Evolutionary conservation across 108 stramenopile genomes (phyloP), one percentile per base, ranked within the genome.

Genomic region (Conticribra guillardii): DNA sequence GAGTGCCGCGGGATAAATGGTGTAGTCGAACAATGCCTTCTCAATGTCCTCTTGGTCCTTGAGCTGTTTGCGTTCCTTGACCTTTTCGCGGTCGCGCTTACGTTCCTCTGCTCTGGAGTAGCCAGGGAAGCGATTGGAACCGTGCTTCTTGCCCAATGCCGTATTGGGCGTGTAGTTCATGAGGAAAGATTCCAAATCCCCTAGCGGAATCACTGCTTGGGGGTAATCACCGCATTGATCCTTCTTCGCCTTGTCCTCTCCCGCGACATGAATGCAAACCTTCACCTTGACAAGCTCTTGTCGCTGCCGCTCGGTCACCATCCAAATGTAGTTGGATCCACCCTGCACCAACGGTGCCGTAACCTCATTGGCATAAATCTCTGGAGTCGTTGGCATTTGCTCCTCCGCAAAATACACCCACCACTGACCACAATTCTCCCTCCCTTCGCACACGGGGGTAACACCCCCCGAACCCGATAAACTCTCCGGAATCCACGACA

Each of bases 101-200:
- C 88, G 84, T 55, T 94, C 85, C 34, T 88, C 68, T 47, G 82
- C 84, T 17, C 83, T 59, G 2, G 88, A 88, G 61, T 94, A 94
- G 24, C 93, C 93, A 17, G 93, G 93, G 21, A 82, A 84, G 18
- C 93, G 87, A 59, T 82, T 89, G 9, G 74, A 63, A 32, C 79
- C 62, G 65, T 94, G 93, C 33, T 91, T 86, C 82, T 94, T 90
- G 14, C 93, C 93, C 23, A 94, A 82, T 3, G 93, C 93, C 11
- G 89, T 94, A 60, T 94, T 94, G 34, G 93, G 93, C 1, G 89
- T 89, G 59, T 85, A 94, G 71, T 94, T 94, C 79, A 94, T 84
- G 8, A 89, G 64, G 54, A 94, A 94, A 7, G 85, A 87, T 59
- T 94, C 87, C 69, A 94, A 30, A 63, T 94, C 89, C 31, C 93